Evolutionary conservation across 306 rosid species (phyloP), one percentile per base, ranked within the genome.

Genomic region (Fagus crenata): DNA sequence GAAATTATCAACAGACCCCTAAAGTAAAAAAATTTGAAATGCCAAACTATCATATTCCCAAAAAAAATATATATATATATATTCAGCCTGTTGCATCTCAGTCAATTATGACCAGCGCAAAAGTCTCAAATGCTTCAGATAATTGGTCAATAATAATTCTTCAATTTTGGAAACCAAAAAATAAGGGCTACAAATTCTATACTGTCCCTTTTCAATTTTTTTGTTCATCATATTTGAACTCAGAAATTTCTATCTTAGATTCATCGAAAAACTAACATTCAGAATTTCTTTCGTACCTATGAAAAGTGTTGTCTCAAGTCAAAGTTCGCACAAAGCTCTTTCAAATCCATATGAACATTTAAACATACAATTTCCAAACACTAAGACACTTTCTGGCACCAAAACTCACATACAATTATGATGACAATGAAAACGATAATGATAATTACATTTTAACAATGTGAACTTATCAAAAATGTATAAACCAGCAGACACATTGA

Each of bases 81-180:
- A 49, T 35, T 5, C n/a, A 56, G 76, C 65, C 56, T 60, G 37
- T 79, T 67, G 35, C 53, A 41, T 28, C 41, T 14, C 60, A 5
- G 22, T 33, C 31, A 4, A 67, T 18, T 14, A 46, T 49, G 78
- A 43, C 4, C 42, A 74, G 73, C 54, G 73, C 74, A 69, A 79
- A 12, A 18, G 40, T 60, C 40, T 76, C 63, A 5, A 36, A 15
- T 15, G 70, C 18, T 65, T 15, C 46, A 37, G 18, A 35, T 37
- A 22, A 18, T 15, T 42, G 37, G 61, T 53, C 54, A 75, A 33
- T 32, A 64, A 43, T 53, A 32, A 65, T 22, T 42, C 49, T 32
- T 42, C 40, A 14, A 58, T 53, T 28, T 6, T 53, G 58, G 15
- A 17, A 53, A 54, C 60, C n/a, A 55, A 4, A 22, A 1, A 14